Percentiles rank a stretch among this genome's conserved stretches.
Evolutionary conservation across 2,329 filamentous ascomycete species (phyloP).

Genomic region (Phialophora expanda): DNA sequence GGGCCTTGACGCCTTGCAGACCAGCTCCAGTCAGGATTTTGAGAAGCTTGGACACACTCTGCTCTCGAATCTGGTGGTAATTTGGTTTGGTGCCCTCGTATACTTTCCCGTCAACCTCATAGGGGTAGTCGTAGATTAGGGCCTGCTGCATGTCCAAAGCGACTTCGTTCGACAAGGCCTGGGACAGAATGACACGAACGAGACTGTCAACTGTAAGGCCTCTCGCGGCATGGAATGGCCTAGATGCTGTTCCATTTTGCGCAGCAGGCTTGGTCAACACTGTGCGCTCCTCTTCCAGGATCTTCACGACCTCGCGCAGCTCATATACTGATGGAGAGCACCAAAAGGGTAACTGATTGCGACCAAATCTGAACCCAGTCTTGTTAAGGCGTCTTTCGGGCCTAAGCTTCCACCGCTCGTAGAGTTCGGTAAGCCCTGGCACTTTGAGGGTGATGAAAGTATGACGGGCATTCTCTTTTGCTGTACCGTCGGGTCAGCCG

Average conservation of each 20-base stretch:
- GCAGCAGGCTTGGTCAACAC: conserved; percentile 4
- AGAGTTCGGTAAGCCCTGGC: neutral
- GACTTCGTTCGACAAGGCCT: conserved; percentile 36
- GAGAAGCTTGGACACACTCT: conserved; percentile 26
- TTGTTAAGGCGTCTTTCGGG: neutral
- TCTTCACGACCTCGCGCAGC: conserved; percentile 7
- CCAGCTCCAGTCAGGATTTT: conserved; percentile 29
- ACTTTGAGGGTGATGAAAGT: neutral
- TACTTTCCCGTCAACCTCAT: conserved; percentile 30
- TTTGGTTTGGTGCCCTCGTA: conserved; percentile 37
- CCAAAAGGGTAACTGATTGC: neutral
- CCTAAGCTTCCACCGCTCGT: neutral
- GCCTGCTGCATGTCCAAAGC: conserved; percentile 33
- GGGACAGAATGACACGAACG: conserved; percentile 37
- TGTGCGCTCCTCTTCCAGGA: conserved; percentile 22
- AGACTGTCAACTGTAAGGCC: conserved; percentile 34
- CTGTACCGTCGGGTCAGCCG: neutral
- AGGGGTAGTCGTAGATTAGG: conserved; percentile 35
- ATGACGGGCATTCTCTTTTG: neutral
- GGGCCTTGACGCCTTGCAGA: conserved; percentile 24
- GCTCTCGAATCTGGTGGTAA: conserved; percentile 35
- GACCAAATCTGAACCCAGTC: neutral
- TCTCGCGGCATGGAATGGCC: conserved; percentile 33
- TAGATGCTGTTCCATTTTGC: conserved; percentile 5
- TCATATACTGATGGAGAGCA: neutral